phyloP scores from a whole-genome alignment of 306 rosid species.

The Urtica urens region DNA sequence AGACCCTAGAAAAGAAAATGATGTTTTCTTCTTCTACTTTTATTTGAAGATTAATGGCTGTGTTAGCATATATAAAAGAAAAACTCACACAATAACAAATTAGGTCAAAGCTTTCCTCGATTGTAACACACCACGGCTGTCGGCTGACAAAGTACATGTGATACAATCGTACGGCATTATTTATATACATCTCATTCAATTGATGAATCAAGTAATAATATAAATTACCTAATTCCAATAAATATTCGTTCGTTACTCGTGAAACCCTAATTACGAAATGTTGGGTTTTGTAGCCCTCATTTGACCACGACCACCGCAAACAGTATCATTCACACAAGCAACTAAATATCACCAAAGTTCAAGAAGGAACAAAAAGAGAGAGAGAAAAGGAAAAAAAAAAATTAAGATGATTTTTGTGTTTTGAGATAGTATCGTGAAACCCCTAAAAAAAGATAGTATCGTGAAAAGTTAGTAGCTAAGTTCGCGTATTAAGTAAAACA shows the following conservation, averaged over 20 bases:
- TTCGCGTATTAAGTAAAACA: too few species aligned
- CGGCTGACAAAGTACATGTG: constrained; percentile 13
- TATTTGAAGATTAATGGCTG: too few species aligned
- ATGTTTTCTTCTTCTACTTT: too few species aligned
- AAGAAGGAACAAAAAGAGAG: too few species aligned
- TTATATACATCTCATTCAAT: constrained; percentile 5
- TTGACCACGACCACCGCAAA: constrained; percentile 10
- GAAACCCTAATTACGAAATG: constrained; percentile 16
- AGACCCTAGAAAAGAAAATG: too few species aligned
- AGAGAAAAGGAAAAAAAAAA: too few species aligned
- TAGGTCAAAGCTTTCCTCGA: constrained; percentile 1
- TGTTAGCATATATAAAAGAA: too few species aligned
- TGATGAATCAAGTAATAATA: constrained; percentile 7
- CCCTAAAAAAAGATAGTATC: background rate
- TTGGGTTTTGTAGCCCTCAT: constrained; percentile 17
- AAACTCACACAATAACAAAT: background rate
- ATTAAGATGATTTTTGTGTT: background rate
- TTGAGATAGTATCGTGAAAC: constrained; percentile 7
- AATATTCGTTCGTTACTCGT: constrained; percentile 3
- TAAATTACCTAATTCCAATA: constrained; percentile 12
- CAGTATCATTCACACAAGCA: background rate
- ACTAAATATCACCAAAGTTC: too few species aligned
- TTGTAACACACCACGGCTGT: background rate
- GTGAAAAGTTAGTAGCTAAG: constrained; percentile 16
- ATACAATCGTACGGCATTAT: constrained; percentile 1